phyloP scores from a whole-genome alignment of 352 stramenopile genomes.

The Phytophthora boehmeriae region DNA sequence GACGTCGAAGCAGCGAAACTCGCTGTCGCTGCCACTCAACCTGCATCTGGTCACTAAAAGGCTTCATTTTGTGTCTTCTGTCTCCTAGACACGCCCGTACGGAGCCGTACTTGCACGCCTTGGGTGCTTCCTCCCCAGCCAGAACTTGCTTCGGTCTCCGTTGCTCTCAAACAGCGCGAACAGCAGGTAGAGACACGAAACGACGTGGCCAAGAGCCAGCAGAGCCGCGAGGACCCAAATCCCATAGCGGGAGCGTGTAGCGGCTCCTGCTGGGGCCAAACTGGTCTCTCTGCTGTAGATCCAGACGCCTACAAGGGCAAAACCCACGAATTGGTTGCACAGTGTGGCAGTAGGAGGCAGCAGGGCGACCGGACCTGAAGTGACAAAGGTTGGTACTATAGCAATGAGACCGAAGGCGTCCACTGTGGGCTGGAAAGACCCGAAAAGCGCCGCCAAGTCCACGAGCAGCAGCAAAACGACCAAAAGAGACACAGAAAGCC shows the following conservation, averaged over 20 bases:
- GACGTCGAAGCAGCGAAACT: constrained; percentile 40
- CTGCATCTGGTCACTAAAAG: constrained; percentile 7
- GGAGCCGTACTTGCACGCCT: constrained; percentile 8
- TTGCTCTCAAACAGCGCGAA: constrained; percentile 76
- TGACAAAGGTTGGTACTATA: constrained; percentile 9
- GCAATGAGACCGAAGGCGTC: constrained; percentile 51
- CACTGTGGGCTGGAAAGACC: constrained; percentile 2
- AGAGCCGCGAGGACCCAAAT: constrained; percentile 30
- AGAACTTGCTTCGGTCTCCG: constrained; percentile 68
- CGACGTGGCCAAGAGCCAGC: constrained; percentile 60
- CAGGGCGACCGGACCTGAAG: background rate
- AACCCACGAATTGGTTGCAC: constrained; percentile 56
- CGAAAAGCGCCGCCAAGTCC: constrained; percentile 57
- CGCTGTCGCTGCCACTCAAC: constrained; percentile 9
- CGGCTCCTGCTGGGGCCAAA: constrained; percentile 14
- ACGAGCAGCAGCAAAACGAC: constrained; percentile 62
- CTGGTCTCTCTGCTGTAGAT: constrained; percentile 56
- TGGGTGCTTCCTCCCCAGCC: constrained; percentile 48
- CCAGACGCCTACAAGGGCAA: constrained; percentile 53
- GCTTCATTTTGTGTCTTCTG: too few relatives aligned
- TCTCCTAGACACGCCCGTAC: constrained; percentile 28
- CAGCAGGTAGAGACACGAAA: constrained; percentile 70
- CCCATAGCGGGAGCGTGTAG: constrained; percentile 29
- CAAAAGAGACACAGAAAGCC: constrained; percentile 47
- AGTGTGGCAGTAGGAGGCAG: constrained; percentile 33